A percentile compares a stretch with the other conserved stretches of the same genome.
Conservation (phyloP, 208 protist genomes). For the Borovskyia barvae region DNA sequence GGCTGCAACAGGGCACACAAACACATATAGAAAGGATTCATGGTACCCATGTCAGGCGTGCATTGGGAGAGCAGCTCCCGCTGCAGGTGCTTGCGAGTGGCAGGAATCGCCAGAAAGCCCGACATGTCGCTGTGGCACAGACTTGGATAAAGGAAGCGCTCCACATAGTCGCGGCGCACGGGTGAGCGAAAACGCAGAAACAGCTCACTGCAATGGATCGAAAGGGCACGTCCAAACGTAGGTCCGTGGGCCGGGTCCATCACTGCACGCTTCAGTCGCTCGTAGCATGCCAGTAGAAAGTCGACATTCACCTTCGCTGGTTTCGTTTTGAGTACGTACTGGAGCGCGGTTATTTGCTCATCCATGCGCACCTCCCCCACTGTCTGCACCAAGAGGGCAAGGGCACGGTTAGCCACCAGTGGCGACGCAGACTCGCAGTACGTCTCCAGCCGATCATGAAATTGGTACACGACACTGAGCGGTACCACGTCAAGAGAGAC, state of each 20-base stretch:
- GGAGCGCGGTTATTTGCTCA: constrained; percentile 77
- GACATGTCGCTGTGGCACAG: constrained; percentile 79
- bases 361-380: constrained; percentile 62
- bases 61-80: constrained; percentile 73
- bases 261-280: constrained; percentile 79
- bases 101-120: constrained; percentile 60
- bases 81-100: constrained; percentile 72
- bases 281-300: constrained; percentile 88
- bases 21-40: constrained; percentile 87
- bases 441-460: constrained; percentile 72
- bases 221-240: constrained; percentile 66
- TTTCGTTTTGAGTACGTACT: constrained; percentile 77
- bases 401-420: constrained; percentile 77
- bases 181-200: constrained; percentile 89
- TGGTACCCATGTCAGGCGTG: constrained; percentile 63
- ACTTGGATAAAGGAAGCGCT: constrained; percentile 87
- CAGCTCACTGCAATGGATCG: constrained; percentile 87
- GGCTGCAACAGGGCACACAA: constrained; percentile 82
- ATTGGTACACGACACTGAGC: constrained; percentile 78
- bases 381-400: constrained; percentile 78
- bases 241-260: constrained; percentile 65
- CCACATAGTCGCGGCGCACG: constrained; percentile 87
- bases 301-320: constrained; percentile 82
- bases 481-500: constrained; percentile 59
- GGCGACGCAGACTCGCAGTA: constrained; percentile 71